Base-by-base conservation (phyloP, 495 filamentous ascomycete genomes). In the Articulospora tetracladia region DNA sequence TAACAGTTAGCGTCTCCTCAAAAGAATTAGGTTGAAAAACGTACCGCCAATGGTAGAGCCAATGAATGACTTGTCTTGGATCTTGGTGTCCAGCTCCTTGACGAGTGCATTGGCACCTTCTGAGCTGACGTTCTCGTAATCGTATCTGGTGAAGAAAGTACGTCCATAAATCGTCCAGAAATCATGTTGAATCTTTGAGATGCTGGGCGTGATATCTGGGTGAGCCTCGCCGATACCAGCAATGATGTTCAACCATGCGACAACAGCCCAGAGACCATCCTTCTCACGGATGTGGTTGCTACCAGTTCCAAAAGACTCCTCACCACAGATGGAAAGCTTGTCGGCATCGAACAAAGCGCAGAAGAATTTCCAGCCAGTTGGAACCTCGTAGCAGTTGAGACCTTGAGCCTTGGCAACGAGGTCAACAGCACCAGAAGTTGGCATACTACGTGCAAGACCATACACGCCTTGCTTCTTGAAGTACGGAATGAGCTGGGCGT, bases 341-440 rank as follows among this genome's bases (percentile, higher is more conserved):
- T 97, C 80, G 62, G 92, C 89, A 69, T 98, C 94, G 69, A 98
- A 97, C 56, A 98, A 80, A 68, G 92, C 94, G 73, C 94, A 98
- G 86, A 98, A 98, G 83, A 98, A 98, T 76, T 98, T 98, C 94
- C 94, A 98, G 59, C 94, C 94, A 0, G 94, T 98, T 12, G 94
- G 94, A 4, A 98, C 94, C 75, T 98, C 94, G 76, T 98, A 98
- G 76, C 84, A 87, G 75, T 92, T 77, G 24, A 98, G 79, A 22
- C 92, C 92, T 77, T 97, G 92, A 63, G 90, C 91, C 80, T 94
- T 86, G 58, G 94, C 94, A 19, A 98, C 94, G 46, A 94, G 85
- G 70, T 98, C 94, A 44, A 98, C 90, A 39, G 94, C 94, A 36
- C 91, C 92, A 10, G 90, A 93, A 13, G 94, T 98, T 34, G 94